Base-by-base conservation (phyloP, 352 stramenopile species). In the Halophytophthora polymorphica region DNA sequence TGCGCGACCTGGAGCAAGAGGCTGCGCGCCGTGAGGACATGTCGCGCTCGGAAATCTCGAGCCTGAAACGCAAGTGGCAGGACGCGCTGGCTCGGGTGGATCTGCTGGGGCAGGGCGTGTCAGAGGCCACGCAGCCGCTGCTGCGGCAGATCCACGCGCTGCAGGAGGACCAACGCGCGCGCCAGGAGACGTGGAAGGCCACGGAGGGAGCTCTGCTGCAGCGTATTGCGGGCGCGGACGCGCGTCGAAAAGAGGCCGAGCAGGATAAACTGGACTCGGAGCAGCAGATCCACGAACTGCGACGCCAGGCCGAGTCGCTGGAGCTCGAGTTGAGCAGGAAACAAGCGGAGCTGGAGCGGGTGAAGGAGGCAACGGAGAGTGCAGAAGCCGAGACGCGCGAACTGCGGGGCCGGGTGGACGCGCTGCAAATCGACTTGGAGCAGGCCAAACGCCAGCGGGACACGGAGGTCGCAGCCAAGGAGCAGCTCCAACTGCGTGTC, bases 61-160 rank as follows among this genome's bases (percentile, higher is more conserved):
- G 79, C 28, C 46, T 88, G 38, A 93, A 90, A 58, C 66, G 66
- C n/a, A 89, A 90, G 57, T 93, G 80, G 77, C 77, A 90, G 46
- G 77, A 88, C 13, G 80, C 80, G 0, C 59, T 90, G n/a, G 59
- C 45, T 15, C 74, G 78, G 17, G 74, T 93, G 33, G 83, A 93
- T 22, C 58, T 70, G 46, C 61, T 93, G 21, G 80, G 77, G 0
- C 71, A 84, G 29, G 86, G 74, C 41, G 61, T 90, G 12, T 82
- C 66, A 0, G 83, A 90, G 29, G 80, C 83, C 2, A 91, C 83
- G 10, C 74, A 89, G 45, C 83, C 83, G n/a, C 60, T 93, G 6
- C 46, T 89, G 36, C 76, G 71, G 8, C 83, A 93, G 55, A 84
- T 93, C 42, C 64, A 83, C 36, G 65, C 61, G 18, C 59, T 93